Base-by-base conservation (phyloP, 352 stramenopile species). In the Thraustochytrium sp. region DNA sequence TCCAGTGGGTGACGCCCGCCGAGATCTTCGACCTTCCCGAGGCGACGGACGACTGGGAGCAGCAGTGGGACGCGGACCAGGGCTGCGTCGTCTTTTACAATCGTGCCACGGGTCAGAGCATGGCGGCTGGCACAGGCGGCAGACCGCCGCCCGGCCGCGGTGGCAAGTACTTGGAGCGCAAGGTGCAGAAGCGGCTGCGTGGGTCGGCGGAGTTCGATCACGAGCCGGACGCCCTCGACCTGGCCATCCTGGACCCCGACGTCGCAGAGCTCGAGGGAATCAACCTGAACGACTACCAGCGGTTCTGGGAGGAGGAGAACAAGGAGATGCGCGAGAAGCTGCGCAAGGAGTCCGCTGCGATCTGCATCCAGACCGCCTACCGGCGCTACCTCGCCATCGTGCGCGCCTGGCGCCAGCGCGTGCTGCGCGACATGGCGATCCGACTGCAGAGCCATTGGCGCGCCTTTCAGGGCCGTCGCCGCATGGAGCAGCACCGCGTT, bases 251-350 rank as follows among this genome's bases (percentile, higher is more conserved):
- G 16, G 68, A 80, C 42, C 34, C 31, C 23, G 68, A 80, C 5
- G 29, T 80, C 0, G 68, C 68, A n/a, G 68, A 80, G 68, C 68
- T 80, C 9, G 68, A 80, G 31, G 68, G 68, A n/a, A 80, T 80
- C 48, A 80, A 80, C 26, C 68, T 80, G 23, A 64, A 64, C 9
- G 68, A 80, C 34, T 80, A 80, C 53, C 68, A 80, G 68, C 48
- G 46, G 21, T 80, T 75, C 53, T 80, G 68, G 68, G 68, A 80
- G 36, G 31, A 80, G 31, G 68, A 80, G 38, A 80, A 80, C 40
- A 42, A 64, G 48, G 68, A 80, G 34, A n/a, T 80, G 46, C 68
- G 68, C 34, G 46, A 63, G 2, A 68, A 26, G 68, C 68, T 80
- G 23, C 34, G n/a, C 4, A 9, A 51, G 26, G 68, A 80, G 40